Evolutionary conservation across 139 green algal genomes (phyloP), one percentile per base, ranked within the genome.

Genomic region (Chlorella sorokiniana): DNA sequence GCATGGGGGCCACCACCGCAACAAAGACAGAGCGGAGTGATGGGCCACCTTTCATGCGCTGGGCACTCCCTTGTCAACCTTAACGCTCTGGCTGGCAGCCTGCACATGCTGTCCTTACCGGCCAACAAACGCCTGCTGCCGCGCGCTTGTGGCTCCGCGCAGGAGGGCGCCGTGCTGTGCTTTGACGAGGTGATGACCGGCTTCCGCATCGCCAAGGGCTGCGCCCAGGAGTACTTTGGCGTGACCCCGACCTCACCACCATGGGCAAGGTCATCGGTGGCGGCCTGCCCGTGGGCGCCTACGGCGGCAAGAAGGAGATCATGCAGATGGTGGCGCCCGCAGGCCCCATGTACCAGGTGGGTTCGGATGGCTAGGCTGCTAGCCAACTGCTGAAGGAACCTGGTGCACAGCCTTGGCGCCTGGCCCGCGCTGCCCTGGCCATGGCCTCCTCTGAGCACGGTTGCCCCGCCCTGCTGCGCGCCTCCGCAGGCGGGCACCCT

Each of bases 251-350:
- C 89, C 80, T 99, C 51, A 99, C 97, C 81, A 99, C 96, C 82
- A 97, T 99, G 93, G 97, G 97, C 88, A 99, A 99, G 94, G 94
- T 99, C 75, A 99, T 99, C 82, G 97, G 94, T 69, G 97, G 97
- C 69, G 97, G 97, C 48, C 85, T 99, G 81, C 97, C 97, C 20
- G 97, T 99, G 48, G 97, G 97, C 78, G 97, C 97, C 0, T 99
- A 99, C 80, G 97, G 97, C 29, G 97, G 97, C 45, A 87, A 90
- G 56, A 85, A 85, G 48, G 96, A 99, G 31, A 99, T 99, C 91
- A 99, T 99, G 97, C 85, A 97, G 88, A 96, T 93, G 81, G 97
- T 99, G 31, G 96, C 97, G 9, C 97, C 97, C 51, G 93, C 96
- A 25, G 97, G 97, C 27, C 94, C 96, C 81, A 98, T 99, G 96